Evolutionary conservation across 306 rosid genomes (phyloP), one percentile per base, ranked within the genome.

Genomic region (Pueraria montana): DNA sequence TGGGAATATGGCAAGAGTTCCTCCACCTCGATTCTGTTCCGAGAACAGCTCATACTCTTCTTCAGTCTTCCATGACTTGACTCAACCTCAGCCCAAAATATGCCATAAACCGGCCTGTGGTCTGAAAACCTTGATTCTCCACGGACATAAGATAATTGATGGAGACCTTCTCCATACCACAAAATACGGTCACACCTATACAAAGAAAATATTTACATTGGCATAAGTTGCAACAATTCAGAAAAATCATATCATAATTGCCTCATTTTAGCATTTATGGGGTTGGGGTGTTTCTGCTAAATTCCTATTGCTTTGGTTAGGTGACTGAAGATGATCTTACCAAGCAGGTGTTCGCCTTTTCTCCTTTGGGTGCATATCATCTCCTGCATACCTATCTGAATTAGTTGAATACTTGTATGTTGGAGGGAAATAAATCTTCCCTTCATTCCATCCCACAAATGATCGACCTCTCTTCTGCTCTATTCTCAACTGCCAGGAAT

Each of bases 311-410:
- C 8, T 65, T 74, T 34, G 86, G 55, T 74, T 46, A 21, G 34
- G 84, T 72, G 70, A 11, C 18, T 17, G 61, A 74, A 23, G 68
- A 74, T 61, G 64, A 83, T 85, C 88, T 90, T 86, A 96, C 99
- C 99, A 96, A 72, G 99, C 99, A 40, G 99, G 99, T 65, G 97
- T 96, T 86, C 99, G 88, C 58, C 99, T 93, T 87, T 96, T 96
- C 85, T 96, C 99, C 83, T 96, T 94, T 2, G 98, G 98, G 75
- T 92, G 97, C 96, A 89, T 90, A 27, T 93, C 97, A 84, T 87
- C 98, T 53, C 99, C 99, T 0, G 97, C 90, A 79, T 96, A 96
- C 88, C 99, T 84, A 83, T 96, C 99, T 59, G 99, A 96, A 77
- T 96, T 96, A 8, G 98, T 96, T 23, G 98, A 94, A 76, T 96